A percentile compares a stretch with the other conserved stretches of the same genome.
phyloP scores from a whole-genome alignment of 2,329 filamentous ascomycete species.

The Eurotiales sp. region DNA sequence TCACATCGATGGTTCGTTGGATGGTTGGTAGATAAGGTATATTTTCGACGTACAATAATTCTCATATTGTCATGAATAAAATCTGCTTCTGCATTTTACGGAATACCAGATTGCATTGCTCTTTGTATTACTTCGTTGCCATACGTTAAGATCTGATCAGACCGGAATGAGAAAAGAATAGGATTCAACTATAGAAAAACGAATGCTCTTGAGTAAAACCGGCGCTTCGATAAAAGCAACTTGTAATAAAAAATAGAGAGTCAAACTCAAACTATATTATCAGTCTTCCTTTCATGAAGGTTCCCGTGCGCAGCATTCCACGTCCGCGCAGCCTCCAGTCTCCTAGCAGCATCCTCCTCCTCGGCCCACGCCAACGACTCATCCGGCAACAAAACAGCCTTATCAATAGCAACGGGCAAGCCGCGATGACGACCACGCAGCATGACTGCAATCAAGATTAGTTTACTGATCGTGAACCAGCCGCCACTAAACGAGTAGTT shows the following conservation, averaged over 20 bases:
- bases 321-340: constrained; percentile 25
- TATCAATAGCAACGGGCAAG: constrained; percentile 54
- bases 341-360: constrained; percentile 38
- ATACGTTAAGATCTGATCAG: too few relatives aligned
- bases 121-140: too few relatives aligned
- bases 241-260: neutral
- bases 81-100: too few relatives aligned
- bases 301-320: constrained; percentile 14
- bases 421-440: constrained; percentile 56
- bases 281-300: neutral
- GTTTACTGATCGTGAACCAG: constrained; percentile 54
- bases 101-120: too few relatives aligned
- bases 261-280: constrained; percentile 4
- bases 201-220: too few relatives aligned
- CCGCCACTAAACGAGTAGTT: constrained; percentile 55
- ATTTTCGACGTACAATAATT: neutral
- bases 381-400: constrained; percentile 43
- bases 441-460: constrained; percentile 57
- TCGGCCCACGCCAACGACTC: constrained; percentile 40
- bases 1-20: neutral
- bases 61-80: too few relatives aligned
- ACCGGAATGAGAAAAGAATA: too few relatives aligned
- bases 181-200: too few relatives aligned
- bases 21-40: neutral
- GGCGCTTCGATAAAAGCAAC: too few relatives aligned